Conservation (phyloP, 176 grass and related monocot genomes). For the Hsuehochloa calcarea region DNA sequence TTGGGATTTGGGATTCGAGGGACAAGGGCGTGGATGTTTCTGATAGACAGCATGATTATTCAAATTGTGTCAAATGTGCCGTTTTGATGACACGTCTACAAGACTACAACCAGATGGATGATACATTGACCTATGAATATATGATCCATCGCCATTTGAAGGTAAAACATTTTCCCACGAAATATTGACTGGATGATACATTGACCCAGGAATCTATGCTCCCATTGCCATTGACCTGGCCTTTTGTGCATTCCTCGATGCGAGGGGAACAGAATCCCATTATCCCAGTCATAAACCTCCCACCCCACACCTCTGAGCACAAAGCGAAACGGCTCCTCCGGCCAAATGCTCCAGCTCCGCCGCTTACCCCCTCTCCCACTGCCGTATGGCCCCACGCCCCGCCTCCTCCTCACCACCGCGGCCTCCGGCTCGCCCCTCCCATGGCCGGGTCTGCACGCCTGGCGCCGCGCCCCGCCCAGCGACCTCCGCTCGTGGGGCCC, state of each 20-base stretch:
- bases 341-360: conserved; percentile 36
- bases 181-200: background rate
- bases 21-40: too few species aligned
- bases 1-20: too few species aligned
- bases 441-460: conserved; percentile 68
- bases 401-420: conserved; percentile 11
- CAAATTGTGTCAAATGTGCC: too few species aligned
- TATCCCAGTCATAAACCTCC: conserved; percentile 7
- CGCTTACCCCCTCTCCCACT: conserved; percentile 4
- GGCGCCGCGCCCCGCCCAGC: conserved; percentile 54
- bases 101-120: too few species aligned
- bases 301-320: background rate
- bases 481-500: conserved; percentile 71
- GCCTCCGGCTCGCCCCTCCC: conserved; percentile 42
- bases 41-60: too few species aligned
- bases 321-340: conserved; percentile 1
- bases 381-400: background rate
- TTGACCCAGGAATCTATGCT: background rate
- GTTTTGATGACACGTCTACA: too few species aligned
- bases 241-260: background rate
- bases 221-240: background rate
- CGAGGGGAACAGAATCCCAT: background rate
- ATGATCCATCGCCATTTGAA: too few species aligned
- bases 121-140: too few species aligned
- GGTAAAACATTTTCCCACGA: background rate